Evolutionary conservation across 805 yeast genomes (phyloP).

Genomic region (Teunomyces funiuensis): DNA sequence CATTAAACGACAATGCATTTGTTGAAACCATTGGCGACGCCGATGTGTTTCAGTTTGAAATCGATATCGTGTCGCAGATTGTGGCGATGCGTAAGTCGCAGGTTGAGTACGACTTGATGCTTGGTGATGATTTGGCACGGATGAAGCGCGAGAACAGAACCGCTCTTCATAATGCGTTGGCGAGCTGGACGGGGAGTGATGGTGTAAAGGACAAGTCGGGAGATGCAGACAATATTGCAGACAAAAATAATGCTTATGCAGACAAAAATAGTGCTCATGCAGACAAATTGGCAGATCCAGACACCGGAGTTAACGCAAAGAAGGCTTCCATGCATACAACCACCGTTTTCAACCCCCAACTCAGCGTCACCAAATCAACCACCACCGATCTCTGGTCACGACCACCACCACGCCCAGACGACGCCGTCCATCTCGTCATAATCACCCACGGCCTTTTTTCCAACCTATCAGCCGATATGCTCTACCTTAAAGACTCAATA

Average conservation of each 20-base stretch:
- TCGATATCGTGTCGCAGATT: constrained; percentile 43
- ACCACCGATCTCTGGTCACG: constrained; percentile 37
- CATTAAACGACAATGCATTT: constrained; percentile 47
- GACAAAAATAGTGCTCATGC: neutral
- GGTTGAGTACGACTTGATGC: constrained; percentile 34
- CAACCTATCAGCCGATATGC: constrained; percentile 46
- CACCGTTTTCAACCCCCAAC: constrained; percentile 22
- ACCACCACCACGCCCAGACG: constrained; percentile 21
- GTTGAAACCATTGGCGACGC: constrained; percentile 12
- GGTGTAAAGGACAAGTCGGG: neutral
- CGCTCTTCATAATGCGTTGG: constrained; percentile 11
- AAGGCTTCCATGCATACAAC: neutral
- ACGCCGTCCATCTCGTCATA: constrained; percentile 40
- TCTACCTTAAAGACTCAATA: constrained; percentile 37
- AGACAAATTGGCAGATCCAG: neutral
- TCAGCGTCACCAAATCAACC: constrained; percentile 24
- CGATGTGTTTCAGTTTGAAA: constrained; percentile 31
- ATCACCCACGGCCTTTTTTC: constrained; percentile 47
- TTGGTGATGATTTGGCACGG: constrained; percentile 34
- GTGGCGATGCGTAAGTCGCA: constrained; percentile 33
- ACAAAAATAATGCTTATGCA: neutral
- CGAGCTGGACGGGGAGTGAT: neutral
- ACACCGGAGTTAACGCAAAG: neutral
- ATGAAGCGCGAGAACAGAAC: constrained; percentile 36
- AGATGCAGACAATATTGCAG: neutral